phyloP scores from a whole-genome alignment of 129 eudicot genomes.

The Ambrosia artemisiifolia region DNA sequence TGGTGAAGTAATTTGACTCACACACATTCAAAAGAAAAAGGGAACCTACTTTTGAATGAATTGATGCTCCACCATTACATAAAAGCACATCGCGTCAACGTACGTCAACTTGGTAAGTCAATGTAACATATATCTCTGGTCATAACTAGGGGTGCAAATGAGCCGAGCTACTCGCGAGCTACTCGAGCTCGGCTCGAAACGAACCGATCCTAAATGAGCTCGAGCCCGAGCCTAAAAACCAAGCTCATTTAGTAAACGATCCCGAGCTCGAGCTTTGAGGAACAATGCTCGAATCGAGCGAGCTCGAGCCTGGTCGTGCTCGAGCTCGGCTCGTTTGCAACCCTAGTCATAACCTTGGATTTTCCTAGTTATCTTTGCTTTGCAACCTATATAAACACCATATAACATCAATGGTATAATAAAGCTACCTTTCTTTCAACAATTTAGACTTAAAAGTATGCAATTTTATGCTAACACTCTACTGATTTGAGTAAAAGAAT shows the following conservation, averaged over 20 bases:
- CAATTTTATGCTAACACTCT: not conserved
- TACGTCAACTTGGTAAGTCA: not conserved
- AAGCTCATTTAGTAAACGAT: too few relatives aligned
- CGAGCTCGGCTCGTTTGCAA: too few relatives aligned
- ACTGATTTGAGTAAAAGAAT: not conserved
- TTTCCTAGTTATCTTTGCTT: not conserved
- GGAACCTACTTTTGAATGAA: not conserved
- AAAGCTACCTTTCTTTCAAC: not conserved
- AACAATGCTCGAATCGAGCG: too few relatives aligned
- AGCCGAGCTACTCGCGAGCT: too few relatives aligned
- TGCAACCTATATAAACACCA: not conserved
- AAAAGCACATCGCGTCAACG: conserved; percentile 4
- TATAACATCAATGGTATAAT: not conserved
- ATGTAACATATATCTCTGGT: too few relatives aligned
- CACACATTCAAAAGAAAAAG: not conserved
- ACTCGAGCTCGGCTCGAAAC: too few relatives aligned
- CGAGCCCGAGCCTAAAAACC: too few relatives aligned
- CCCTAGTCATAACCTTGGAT: not conserved
- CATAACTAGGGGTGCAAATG: too few relatives aligned
- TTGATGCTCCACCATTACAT: conserved; percentile 1
- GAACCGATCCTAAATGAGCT: too few relatives aligned
- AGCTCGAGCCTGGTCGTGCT: too few relatives aligned
- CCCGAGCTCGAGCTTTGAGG: too few relatives aligned
- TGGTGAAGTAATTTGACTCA: not conserved
- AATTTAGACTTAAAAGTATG: not conserved